Base-by-base conservation (phyloP, 768 basidiomycete species). In the Boletus rubescentipes region DNA sequence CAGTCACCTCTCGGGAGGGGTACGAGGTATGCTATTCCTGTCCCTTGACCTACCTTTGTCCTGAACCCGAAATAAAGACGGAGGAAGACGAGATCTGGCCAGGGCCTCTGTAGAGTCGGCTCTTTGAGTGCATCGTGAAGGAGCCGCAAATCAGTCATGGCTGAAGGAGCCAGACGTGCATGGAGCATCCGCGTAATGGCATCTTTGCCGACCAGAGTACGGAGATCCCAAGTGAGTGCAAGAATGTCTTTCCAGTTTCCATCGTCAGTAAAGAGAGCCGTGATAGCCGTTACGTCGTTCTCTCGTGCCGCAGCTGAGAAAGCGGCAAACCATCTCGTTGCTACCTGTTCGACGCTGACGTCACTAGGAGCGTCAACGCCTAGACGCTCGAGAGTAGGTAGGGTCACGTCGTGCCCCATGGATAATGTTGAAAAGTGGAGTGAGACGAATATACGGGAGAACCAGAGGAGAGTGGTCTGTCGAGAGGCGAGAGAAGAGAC, bases 51-150 rank as follows among this genome's bases (percentile, higher is more conserved):
- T 1, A 75, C 62, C 3, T 67, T 60, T 29, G 64, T 71, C 45
- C 79, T 77, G 57, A 84, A 86, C 6, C 67, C 74, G n/a, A 86
- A 83, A 49, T 77, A 60, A 23, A 73, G 65, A 39, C 75, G 75
- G 47, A 86, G n/a, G n/a, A n/a, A 86, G 1, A 72, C 75, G 16
- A 86, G 49, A 60, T 84, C 86, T 0, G 76, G n/a, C 58, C 72
- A 79, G 9, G 74, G 76, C 15, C 63, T 66, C 31, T 72, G 67
- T 9, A 81, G 43, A 0, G 39, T 58, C 14, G 62, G 49, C 44
- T 51, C 61, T 41, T 11, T 15, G 6, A 65, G 26, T 16, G 42
- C 16, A 18, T 61, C 61, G 8, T 59, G 59, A 34, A 49, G 60
- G 18, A 72, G 54, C 36, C 55, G 57, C 49, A 75, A 41, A 26